Conservation (phyloP, 805 yeast genomes). For the Grigorovia jiainica region DNA sequence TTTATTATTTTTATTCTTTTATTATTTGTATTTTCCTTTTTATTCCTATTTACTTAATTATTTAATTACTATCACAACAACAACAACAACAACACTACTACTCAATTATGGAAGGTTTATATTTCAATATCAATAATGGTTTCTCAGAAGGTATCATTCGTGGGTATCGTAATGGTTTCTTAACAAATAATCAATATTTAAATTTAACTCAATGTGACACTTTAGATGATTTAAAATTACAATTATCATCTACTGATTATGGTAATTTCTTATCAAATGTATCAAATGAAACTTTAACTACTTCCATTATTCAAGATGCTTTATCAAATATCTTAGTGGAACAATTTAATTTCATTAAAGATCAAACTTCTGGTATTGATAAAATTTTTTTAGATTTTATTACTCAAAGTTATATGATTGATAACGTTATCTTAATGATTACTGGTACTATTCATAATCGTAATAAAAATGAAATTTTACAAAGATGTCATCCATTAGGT, state of each 20-base stretch:
- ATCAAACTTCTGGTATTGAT: slow-evolving; percentile 75
- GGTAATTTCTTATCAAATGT: slow-evolving; percentile 81
- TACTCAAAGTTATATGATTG: slow-evolving; percentile 96
- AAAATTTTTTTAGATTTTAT: slow-evolving; percentile 83
- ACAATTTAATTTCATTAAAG: slow-evolving; percentile 77
- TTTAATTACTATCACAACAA: no score
- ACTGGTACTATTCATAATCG: slow-evolving; percentile 96
- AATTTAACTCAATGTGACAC: slow-evolving; percentile 94
- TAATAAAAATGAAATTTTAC: slow-evolving; percentile 78
- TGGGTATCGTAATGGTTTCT: slow-evolving; percentile 81
- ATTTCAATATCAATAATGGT: slow-evolving; percentile 83
- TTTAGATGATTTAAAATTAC: slow-evolving; percentile 87
- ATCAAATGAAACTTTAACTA: slow-evolving; percentile 66
- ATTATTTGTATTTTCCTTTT: no score
- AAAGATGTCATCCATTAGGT: slow-evolving; percentile 92
- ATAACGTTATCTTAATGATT: slow-evolving; percentile 89
- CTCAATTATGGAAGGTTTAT: slow-evolving; percentile 76
- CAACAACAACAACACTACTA: no score
- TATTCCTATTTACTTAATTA: no score
- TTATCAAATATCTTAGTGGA: slow-evolving; percentile 65
- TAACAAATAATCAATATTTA: slow-evolving; percentile 71
- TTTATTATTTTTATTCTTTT: no score
- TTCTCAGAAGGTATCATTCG: slow-evolving; percentile 91
- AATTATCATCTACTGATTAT: slow-evolving; percentile 91
- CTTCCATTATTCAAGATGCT: slow-evolving; percentile 75